A percentile compares a stretch with the other conserved stretches of the same genome.
Conservation (phyloP, 1,139 yeast genomes). For the Pichia inconspicua region DNA sequence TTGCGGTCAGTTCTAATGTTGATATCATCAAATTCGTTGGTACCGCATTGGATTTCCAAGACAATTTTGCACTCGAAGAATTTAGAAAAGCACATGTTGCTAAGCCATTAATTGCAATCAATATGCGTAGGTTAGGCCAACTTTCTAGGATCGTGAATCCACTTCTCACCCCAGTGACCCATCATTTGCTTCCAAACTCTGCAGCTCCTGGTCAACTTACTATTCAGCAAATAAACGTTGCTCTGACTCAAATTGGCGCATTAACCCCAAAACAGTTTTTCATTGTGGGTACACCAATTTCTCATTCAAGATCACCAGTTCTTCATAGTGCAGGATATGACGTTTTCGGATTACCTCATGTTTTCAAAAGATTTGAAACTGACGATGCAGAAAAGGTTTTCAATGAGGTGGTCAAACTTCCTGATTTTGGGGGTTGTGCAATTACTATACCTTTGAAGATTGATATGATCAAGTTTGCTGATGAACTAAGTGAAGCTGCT, state of each 20-base stretch:
- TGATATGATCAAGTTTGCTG: constrained; percentile 61
- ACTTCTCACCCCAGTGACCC: constrained; percentile 78
- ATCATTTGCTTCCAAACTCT: constrained; percentile 49
- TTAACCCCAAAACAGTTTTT: constrained; percentile 50
- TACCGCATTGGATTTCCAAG: constrained; percentile 52
- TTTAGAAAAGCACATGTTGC: constrained; percentile 49
- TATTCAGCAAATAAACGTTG: constrained; percentile 51
- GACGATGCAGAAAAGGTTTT: constrained; percentile 45
- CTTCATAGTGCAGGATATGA: constrained; percentile 74
- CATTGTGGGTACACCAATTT: constrained; percentile 76
- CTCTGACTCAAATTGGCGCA: constrained; percentile 59
- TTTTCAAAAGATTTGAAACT: constrained; percentile 63
- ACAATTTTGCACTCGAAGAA: constrained; percentile 61
- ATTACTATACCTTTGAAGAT: constrained; percentile 86
- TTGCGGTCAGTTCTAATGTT: constrained; percentile 57
- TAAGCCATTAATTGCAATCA: constrained; percentile 74
- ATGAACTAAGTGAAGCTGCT: constrained; percentile 66
- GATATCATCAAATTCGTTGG: constrained; percentile 86
- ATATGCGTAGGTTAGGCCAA: constrained; percentile 71
- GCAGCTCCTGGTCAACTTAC: constrained; percentile 78
- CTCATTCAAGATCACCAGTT: constrained; percentile 82
- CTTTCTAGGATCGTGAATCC: constrained; percentile 71
- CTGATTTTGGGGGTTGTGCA: constrained; percentile 77
- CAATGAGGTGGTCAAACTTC: constrained; percentile 40
- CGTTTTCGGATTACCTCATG: constrained; percentile 69